These are phyloP conservation scores for Trypanosoma avium DNA, from an alignment of 208 protist species.

Conservation along the genomic window DNA sequence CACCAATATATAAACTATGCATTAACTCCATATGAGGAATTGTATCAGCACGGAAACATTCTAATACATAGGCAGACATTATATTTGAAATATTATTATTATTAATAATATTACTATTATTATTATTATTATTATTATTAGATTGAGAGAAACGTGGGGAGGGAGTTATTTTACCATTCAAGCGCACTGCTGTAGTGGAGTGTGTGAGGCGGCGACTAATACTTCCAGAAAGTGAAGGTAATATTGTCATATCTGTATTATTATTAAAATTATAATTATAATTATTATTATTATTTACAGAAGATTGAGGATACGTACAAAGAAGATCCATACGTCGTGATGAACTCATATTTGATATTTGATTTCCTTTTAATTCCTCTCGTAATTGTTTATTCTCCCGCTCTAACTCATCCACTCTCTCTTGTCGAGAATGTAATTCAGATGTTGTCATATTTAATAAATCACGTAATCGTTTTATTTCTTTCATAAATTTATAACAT, in stretches of 20 bases:
- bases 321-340: background rate
- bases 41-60: slow-evolving; percentile 26
- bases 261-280: background rate
- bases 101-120: no score
- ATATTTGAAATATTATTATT: background rate
- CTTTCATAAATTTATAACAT: slow-evolving; percentile 1
- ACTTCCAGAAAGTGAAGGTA: background rate
- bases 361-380: slow-evolving; percentile 5
- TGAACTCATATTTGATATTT: background rate
- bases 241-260: background rate
- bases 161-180: no score
- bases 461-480: slow-evolving; percentile 31
- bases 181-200: background rate
- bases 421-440: slow-evolving; percentile 25
- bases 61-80: slow-evolving; percentile 14
- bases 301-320: no score
- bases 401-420: slow-evolving; percentile 27
- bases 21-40: slow-evolving; percentile 31
- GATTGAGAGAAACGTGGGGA: no score
- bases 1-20: slow-evolving; percentile 32
- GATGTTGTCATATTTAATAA: slow-evolving; percentile 25
- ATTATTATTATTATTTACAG: background rate
- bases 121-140: no score
- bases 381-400: slow-evolving; percentile 28
- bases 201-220: background rate